Percentiles rank a stretch among this genome's conserved stretches.
Conservation (phyloP, 768 basidiomycete genomes). For the Lactifluus subvellereus region DNA sequence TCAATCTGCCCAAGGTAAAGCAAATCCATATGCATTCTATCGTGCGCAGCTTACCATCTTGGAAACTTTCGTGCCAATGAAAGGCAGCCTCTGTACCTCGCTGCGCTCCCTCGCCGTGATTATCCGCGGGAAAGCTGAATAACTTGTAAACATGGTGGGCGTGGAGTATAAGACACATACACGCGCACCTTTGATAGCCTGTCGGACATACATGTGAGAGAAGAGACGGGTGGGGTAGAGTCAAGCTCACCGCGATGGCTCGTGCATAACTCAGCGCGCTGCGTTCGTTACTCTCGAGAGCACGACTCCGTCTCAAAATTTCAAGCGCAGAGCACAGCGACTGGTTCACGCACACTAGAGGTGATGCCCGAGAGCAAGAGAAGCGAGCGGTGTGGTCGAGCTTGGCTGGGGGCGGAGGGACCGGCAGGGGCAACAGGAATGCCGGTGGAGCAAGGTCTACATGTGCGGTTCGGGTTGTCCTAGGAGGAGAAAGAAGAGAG, state of each 20-base stretch:
- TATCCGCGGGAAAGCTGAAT: slow-evolving; percentile 31
- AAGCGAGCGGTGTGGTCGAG: slow-evolving; percentile 38
- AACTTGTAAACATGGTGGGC: not conserved
- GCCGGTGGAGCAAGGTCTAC: slow-evolving; percentile 15
- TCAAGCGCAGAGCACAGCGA: slow-evolving; percentile 51
- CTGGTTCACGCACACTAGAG: slow-evolving; percentile 67
- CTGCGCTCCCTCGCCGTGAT: slow-evolving; percentile 27
- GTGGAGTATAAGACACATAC: not conserved
- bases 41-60: slow-evolving; percentile 28
- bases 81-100: slow-evolving; percentile 32
- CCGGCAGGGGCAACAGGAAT: slow-evolving; percentile 25
- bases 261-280: slow-evolving; percentile 70
- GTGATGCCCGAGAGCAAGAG: slow-evolving; percentile 58
- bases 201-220: slow-evolving; percentile 1
- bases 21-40: not conserved
- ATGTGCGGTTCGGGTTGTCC: not conserved
- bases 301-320: slow-evolving; percentile 50
- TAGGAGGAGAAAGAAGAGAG: not conserved
- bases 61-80: slow-evolving; percentile 36
- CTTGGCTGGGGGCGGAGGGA: slow-evolving; percentile 22
- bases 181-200: slow-evolving; percentile 45
- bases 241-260: slow-evolving; percentile 52
- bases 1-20: slow-evolving; percentile 40
- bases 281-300: slow-evolving; percentile 59
- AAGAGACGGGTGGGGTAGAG: not conserved